These are phyloP conservation scores for Pelargonium fulgidum DNA, from an alignment of 441 rosid genomes.

Conservation along the genomic window DNA sequence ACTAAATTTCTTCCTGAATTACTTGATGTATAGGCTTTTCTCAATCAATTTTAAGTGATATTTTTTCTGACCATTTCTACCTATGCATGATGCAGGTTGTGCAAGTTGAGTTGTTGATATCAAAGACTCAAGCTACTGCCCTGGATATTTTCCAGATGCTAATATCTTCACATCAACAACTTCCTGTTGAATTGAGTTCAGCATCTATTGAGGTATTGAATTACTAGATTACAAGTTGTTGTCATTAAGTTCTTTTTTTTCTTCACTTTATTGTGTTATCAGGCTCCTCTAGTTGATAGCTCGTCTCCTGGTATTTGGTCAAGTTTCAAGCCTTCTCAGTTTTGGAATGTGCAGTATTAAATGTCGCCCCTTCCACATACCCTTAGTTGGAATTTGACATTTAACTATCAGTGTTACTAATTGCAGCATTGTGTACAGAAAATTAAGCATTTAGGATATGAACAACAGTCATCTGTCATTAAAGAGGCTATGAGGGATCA, in stretches of 20 bases:
- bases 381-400: slow-evolving; percentile 9
- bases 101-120: slow-evolving; percentile 55
- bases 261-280: slow-evolving; percentile 1
- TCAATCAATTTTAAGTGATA: neutral
- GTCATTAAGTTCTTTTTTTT: slow-evolving; percentile 15
- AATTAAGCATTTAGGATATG: slow-evolving; percentile 52
- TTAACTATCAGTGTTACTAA: slow-evolving; percentile 15
- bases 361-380: slow-evolving; percentile 15
- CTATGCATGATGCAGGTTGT: slow-evolving; percentile 44
- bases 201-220: slow-evolving; percentile 64
- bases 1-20: neutral
- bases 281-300: slow-evolving; percentile 5
- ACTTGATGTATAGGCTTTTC: slow-evolving; percentile 9
- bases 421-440: slow-evolving; percentile 60
- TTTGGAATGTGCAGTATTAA: slow-evolving; percentile 13
- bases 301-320: slow-evolving; percentile 9
- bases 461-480: slow-evolving; percentile 40
- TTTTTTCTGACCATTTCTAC: slow-evolving; percentile 11
- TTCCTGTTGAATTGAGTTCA: slow-evolving; percentile 58
- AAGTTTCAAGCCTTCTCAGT: neutral
- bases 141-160: slow-evolving; percentile 54
- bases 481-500: slow-evolving; percentile 53
- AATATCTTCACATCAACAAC: slow-evolving; percentile 44
- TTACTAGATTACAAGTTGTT: neutral
- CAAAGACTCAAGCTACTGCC: slow-evolving; percentile 46